Conservation (phyloP, 768 basidiomycete genomes). For the Suillus hirtellus region DNA sequence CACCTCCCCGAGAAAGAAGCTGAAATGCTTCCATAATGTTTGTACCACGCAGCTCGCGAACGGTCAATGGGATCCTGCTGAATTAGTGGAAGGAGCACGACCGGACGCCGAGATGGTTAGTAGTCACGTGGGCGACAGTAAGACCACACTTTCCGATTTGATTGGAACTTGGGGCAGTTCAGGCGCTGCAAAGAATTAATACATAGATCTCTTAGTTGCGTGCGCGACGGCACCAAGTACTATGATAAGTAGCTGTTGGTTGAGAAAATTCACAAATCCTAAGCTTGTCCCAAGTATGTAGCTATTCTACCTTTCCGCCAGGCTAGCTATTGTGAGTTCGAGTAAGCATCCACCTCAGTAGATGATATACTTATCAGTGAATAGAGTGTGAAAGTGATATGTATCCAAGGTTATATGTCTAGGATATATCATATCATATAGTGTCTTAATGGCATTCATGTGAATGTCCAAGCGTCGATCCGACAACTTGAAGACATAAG, state of each 20-base stretch:
- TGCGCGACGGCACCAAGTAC: neutral
- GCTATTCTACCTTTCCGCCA: neutral
- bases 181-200: neutral
- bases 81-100: neutral
- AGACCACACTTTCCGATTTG: neutral
- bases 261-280: neutral
- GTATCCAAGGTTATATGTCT: neutral
- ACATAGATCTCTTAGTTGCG: neutral
- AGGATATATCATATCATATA: conserved; percentile 9
- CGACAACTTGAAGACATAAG: neutral
- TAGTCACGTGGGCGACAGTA: neutral
- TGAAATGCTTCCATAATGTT: conserved; percentile 81
- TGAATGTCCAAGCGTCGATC: neutral
- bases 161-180: neutral
- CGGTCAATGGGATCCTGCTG: neutral
- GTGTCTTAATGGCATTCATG: neutral
- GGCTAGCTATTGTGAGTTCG: neutral
- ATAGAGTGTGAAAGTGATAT: neutral
- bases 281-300: neutral
- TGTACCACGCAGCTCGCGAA: neutral
- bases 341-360: neutral
- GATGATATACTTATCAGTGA: neutral
- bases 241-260: neutral
- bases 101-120: neutral
- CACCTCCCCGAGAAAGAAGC: conserved; percentile 84